Base-by-base conservation (phyloP, 768 basidiomycete species). In the Leccinum aurantiacum region DNA sequence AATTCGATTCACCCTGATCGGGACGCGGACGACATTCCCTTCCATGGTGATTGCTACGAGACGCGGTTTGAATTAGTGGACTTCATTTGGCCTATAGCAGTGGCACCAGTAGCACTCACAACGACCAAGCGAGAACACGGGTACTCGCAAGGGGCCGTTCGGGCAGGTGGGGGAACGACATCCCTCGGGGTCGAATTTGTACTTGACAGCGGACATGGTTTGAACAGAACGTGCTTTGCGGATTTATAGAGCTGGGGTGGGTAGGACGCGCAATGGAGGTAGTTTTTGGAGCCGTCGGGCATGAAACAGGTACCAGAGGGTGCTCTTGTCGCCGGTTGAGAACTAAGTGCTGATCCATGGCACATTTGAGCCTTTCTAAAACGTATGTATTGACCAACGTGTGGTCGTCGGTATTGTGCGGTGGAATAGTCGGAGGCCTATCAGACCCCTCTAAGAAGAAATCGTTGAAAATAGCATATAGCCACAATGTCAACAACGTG, bases 91-190 rank as follows among this genome's bases (percentile, higher is more conserved):
- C 17, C 38, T 8, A 38, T 22, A 22, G 3, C 11, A 47, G 15
- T 24, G 24, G 44, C 24, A 9, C 6, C 10, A 27, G 44, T 17
- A n/a, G 38, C 22, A 63, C 73, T 60, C 54, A 79, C 81, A 83
- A 63, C 78, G 79, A 60, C 82, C 84, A 38, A 83, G 76, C 10
- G 78, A 79, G 72, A 86, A 80, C 15, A 81, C 67, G 8, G 82
- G 79, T 6, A 85, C 83, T 41, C 79, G 73, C 57, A 82, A 67
- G n/a, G 31, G 31, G 31, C 83, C 80, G 33, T 75, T 77, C 22
- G 73, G 64, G 48, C 11, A 83, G 71, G 54, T 77, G 75, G 59
- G 78, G 73, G 67, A 75, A 77, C 10, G 64, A 66, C 77, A 78
- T 76, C 27, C 67, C 67, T 78, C 77, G 56, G 71, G 71, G 24